Evolutionary conservation across 495 filamentous ascomycete genomes (phyloP).

Genomic region (Parathielavia hyrcaniae): DNA sequence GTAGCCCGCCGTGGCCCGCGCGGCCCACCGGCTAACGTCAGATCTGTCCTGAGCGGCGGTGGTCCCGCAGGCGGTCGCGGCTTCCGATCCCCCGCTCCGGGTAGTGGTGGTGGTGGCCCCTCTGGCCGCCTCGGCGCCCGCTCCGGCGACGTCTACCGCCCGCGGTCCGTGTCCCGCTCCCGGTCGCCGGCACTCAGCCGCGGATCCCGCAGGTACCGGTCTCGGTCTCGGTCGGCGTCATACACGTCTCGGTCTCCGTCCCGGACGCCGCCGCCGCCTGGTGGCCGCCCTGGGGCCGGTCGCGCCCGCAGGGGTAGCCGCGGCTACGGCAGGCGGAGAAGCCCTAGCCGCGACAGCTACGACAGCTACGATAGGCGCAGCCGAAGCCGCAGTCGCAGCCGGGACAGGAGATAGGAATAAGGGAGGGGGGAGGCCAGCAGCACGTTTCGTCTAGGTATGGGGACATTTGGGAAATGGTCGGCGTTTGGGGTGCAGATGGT

Average conservation of each 20-base stretch:
- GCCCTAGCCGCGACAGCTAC: constrained; percentile 58
- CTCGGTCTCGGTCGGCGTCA: constrained; percentile 50
- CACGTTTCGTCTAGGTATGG: too few species aligned
- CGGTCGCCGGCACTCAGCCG: constrained; percentile 39
- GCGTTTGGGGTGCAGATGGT: constrained; percentile 8
- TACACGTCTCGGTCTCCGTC: constrained; percentile 47
- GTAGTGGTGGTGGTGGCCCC: too few species aligned
- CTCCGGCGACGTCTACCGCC: constrained; percentile 48
- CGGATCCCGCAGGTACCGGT: constrained; percentile 34
- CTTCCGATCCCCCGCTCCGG: constrained; percentile 25
- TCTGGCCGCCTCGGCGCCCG: constrained; percentile 38
- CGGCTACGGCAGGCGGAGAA: constrained; percentile 43
- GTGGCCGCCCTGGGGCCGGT: constrained; percentile 23
- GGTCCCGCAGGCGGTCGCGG: constrained; percentile 32
- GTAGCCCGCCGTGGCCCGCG: constrained; percentile 45
- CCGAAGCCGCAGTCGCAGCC: constrained; percentile 27
- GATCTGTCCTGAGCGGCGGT: constrained; percentile 25
- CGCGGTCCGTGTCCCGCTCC: constrained; percentile 44
- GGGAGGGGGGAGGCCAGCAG: too few species aligned
- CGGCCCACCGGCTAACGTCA: constrained; percentile 36
- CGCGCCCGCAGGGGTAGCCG: constrained; percentile 41
- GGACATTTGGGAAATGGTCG: constrained; percentile 1
- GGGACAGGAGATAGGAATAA: constrained; percentile 27
- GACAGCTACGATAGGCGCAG: constrained; percentile 36
- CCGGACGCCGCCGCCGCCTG: constrained; percentile 51